Evolutionary conservation across 2,329 filamentous ascomycete species (phyloP).

Genomic region (Pseudogymnoascus sp.): DNA sequence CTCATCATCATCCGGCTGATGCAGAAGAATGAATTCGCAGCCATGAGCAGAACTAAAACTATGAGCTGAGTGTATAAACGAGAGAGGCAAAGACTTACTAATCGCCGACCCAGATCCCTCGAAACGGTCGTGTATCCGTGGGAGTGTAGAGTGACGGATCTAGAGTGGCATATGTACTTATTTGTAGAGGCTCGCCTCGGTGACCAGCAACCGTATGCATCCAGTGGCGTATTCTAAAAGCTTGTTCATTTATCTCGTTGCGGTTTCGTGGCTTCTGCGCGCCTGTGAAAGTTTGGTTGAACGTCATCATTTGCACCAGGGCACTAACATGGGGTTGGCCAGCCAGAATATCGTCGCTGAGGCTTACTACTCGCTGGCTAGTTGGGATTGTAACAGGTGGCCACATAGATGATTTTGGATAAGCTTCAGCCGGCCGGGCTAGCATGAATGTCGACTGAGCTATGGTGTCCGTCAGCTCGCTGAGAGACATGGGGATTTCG

Average conservation of each 20-base stretch:
- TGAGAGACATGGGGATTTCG: constrained; percentile 46
- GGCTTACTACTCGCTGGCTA: constrained; percentile 37
- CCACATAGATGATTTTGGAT: constrained; percentile 53
- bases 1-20: constrained; percentile 57
- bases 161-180: constrained; percentile 62
- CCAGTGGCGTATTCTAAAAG: constrained; percentile 71
- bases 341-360: constrained; percentile 36
- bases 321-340: constrained; percentile 24
- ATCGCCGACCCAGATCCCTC: constrained; percentile 74
- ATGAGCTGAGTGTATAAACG: neutral
- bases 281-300: neutral
- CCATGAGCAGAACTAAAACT: constrained; percentile 81
- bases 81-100: neutral
- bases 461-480: constrained; percentile 35
- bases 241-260: constrained; percentile 56
- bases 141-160: constrained; percentile 71
- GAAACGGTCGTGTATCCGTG: constrained; percentile 69
- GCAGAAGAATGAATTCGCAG: constrained; percentile 76
- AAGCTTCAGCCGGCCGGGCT: constrained; percentile 42
- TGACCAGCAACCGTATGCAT: constrained; percentile 51
- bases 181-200: constrained; percentile 42
- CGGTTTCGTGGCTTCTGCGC: constrained; percentile 41
- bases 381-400: constrained; percentile 66
- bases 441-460: constrained; percentile 63
- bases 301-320: neutral